Percentiles rank a stretch among this genome's conserved stretches.
Conservation (phyloP, 805 yeast species). For the Osmozyma mogii region DNA sequence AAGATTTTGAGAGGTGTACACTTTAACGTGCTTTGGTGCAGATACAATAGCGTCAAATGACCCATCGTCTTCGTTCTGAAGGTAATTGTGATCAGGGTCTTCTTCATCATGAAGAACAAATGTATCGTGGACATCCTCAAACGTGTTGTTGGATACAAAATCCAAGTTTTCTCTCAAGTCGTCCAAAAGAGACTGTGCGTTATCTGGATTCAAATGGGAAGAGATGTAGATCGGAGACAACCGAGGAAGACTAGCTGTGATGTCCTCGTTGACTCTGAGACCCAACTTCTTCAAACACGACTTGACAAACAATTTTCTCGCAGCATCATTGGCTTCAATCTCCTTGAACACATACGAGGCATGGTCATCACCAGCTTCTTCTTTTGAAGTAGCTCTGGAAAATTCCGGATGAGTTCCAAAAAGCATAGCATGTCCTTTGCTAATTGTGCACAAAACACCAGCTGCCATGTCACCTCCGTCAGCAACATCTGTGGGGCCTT, state of each 20-base stretch:
- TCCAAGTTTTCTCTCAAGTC: conserved; percentile 33
- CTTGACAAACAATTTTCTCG: conserved; percentile 50
- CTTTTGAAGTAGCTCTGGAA: conserved; percentile 43
- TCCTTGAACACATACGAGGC: conserved; percentile 22
- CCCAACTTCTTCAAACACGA: conserved; percentile 54
- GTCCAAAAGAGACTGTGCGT: conserved; percentile 27
- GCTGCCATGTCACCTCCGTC: conserved; percentile 51
- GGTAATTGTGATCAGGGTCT: conserved; percentile 15
- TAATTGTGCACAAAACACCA: conserved; percentile 57
- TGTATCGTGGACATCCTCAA: conserved; percentile 51
- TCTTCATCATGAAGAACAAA: conserved; percentile 41
- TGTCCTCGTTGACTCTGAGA: conserved; percentile 52
- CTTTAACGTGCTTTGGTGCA: neutral
- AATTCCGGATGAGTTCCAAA: conserved; percentile 92
- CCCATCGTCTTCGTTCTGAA: conserved; percentile 10
- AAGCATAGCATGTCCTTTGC: conserved; percentile 68
- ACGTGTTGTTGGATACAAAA: conserved; percentile 18
- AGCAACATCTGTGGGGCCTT: conserved; percentile 46
- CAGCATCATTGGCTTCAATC: conserved; percentile 36
- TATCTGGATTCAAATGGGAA: conserved; percentile 27
- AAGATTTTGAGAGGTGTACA: conserved; percentile 25
- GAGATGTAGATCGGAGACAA: conserved; percentile 60
- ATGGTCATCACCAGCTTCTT: conserved; percentile 21
- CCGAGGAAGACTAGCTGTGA: conserved; percentile 45
- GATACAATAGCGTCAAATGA: conserved; percentile 4